Evolutionary conservation across 495 filamentous ascomycete species (phyloP), one percentile per base, ranked within the genome.

Genomic region (Margaritispora aquatica): DNA sequence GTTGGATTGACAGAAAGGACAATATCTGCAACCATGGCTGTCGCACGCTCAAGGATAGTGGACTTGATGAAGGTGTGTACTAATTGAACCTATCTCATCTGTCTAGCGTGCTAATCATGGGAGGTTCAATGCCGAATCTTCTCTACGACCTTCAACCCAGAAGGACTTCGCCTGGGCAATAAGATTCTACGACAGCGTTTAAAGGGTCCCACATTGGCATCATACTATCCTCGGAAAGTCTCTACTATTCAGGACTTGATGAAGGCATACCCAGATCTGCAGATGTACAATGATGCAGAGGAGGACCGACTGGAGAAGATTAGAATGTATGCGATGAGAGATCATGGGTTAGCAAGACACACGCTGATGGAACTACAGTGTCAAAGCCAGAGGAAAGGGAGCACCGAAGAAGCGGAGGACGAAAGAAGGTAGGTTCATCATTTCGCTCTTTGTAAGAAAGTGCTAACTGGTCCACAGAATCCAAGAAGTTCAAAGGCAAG

Each of bases 121-220:
- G 57, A 96, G 93, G 82, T 83, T 63, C 90, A 90, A 84, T 95
- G 88, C 77, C 84, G 85, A 70, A 85, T 98, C 71, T 98, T 98
- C 79, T 84, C 83, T 50, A 85, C 85, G 24, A 96, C 88, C 49
- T 97, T 84, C 79, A 98, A 98, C 74, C 94, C 94, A 13, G 76
- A 86, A 26, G 73, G 84, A 59, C 70, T 87, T 56, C 88, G 94
- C 63, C 80, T 88, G 46, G 94, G 94, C 61, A 96, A 90, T 75
- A 92, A 91, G 68, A 77, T 97, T 64, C 77, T 98, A 41, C 87
- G 92, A 63, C 86, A 96, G 70, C 81, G 90, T 59, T 78, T 97
- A 26, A 81, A 80, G 62, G 94, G 94, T 8, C 88, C 90, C 22
- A 66, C 88, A 0, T 73, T 96, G 52, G 85, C 84, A 20, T 77